phyloP scores from a whole-genome alignment of 768 basidiomycete species.

The Leccinum fibrillosum region DNA sequence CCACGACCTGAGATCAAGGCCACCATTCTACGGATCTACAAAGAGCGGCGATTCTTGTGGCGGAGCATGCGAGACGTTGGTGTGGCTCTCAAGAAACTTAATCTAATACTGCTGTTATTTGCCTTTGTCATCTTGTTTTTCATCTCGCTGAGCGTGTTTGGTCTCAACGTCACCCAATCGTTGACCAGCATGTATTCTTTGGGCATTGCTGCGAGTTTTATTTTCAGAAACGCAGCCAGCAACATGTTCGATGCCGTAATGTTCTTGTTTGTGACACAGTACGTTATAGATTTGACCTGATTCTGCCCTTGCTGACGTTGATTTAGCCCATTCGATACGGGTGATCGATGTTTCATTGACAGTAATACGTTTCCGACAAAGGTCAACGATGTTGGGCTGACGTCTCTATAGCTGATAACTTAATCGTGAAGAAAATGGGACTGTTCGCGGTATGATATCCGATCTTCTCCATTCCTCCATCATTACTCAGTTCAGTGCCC shows the following conservation, averaged over 20 bases:
- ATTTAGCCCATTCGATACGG: constrained; percentile 71
- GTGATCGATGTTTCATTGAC: constrained; percentile 78
- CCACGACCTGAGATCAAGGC: constrained; percentile 74
- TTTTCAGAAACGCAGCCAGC: constrained; percentile 75
- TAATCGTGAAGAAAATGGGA: constrained; percentile 78
- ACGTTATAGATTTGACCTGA: constrained; percentile 27
- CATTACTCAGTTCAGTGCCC: background rate
- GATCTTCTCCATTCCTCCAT: background rate
- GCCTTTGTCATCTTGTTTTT: constrained; percentile 67
- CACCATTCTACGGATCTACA: constrained; percentile 66
- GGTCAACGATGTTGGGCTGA: constrained; percentile 4
- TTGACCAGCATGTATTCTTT: constrained; percentile 72
- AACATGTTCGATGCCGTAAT: constrained; percentile 76
- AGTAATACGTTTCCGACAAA: constrained; percentile 31
- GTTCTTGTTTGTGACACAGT: constrained; percentile 84
- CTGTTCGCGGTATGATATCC: constrained; percentile 59
- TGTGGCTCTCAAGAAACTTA: constrained; percentile 60
- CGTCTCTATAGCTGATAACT: constrained; percentile 51
- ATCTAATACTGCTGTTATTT: constrained; percentile 60
- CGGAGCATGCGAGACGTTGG: constrained; percentile 76
- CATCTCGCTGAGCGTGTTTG: constrained; percentile 70
- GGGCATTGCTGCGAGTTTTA: constrained; percentile 71
- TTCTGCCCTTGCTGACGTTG: constrained; percentile 2
- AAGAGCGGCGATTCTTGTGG: constrained; percentile 72
- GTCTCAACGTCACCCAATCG: constrained; percentile 60